Evolutionary conservation across 2,329 filamentous ascomycete genomes (phyloP).

Genomic region (Cladophialophora immunda): DNA sequence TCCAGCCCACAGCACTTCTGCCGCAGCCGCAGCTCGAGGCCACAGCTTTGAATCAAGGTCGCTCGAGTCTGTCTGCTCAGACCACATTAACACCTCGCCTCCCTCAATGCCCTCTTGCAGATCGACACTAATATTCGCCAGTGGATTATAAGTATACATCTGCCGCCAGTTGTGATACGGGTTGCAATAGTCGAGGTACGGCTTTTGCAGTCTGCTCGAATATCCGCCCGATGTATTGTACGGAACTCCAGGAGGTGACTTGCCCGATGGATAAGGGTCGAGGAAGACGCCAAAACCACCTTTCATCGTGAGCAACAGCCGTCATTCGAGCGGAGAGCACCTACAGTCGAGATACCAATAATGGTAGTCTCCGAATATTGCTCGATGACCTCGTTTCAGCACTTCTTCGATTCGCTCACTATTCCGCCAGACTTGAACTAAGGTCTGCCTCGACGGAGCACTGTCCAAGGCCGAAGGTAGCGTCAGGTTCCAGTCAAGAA

Average conservation of each 20-base stretch:
- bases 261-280: constrained; percentile 39
- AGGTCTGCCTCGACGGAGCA: constrained; percentile 15
- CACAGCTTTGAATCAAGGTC: constrained; percentile 71
- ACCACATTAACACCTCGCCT: constrained; percentile 84
- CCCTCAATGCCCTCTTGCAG: constrained; percentile 75
- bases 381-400: constrained; percentile 44
- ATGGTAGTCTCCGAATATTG: constrained; percentile 44
- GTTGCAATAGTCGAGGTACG: constrained; percentile 81
- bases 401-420: constrained; percentile 41
- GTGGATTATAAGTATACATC: constrained; percentile 81
- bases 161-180: constrained; percentile 83
- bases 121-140: constrained; percentile 67
- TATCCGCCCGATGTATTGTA: constrained; percentile 37
- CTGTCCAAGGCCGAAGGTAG: constrained; percentile 64
- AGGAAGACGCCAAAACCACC: constrained; percentile 42
- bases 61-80: constrained; percentile 77
- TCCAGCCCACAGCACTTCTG: constrained; percentile 65
- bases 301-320: constrained; percentile 9
- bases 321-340: constrained; percentile 13
- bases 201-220: constrained; percentile 47
- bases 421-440: constrained; percentile 76
- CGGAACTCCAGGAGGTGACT: constrained; percentile 39
- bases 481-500: constrained; percentile 78
- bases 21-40: constrained; percentile 65
- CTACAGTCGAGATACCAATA: constrained; percentile 44